A percentile compares a stretch with the other conserved stretches of the same genome.
phyloP scores from a whole-genome alignment of 495 filamentous ascomycete species.

The Talaromyces thailandensis region DNA sequence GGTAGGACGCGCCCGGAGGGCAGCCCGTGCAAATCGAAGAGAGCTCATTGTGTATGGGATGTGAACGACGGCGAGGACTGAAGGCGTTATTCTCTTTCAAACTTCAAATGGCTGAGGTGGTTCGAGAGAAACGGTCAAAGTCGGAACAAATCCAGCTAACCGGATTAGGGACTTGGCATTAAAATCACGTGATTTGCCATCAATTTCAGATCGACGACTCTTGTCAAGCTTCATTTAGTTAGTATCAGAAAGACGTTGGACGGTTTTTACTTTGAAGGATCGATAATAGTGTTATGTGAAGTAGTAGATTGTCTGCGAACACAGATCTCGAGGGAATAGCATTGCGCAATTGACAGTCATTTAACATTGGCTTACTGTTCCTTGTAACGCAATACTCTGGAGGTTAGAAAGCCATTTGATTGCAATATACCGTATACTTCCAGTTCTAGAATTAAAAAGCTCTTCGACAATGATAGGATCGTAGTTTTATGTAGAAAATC shows the following conservation, averaged over 20 bases:
- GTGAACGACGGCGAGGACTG: conserved; percentile 18
- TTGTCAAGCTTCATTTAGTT: not conserved
- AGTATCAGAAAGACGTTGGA: not conserved
- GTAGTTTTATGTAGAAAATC: not conserved
- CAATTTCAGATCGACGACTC: not conserved
- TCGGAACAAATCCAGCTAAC: conserved; percentile 7
- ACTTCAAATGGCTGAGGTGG: conserved; percentile 4
- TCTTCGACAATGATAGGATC: not conserved
- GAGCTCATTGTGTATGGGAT: conserved; percentile 67
- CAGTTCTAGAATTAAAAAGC: not conserved
- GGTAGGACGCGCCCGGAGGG: conserved; percentile 68
- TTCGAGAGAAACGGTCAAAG: conserved; percentile 10
- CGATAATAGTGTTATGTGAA: no score
- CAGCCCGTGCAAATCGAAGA: conserved; percentile 79
- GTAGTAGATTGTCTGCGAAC: not conserved
- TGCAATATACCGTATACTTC: not conserved
- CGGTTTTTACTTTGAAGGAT: not conserved
- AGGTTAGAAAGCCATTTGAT: not conserved
- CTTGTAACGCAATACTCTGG: not conserved
- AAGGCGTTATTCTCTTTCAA: conserved; percentile 4
- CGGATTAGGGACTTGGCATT: conserved; percentile 6
- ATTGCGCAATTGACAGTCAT: not conserved
- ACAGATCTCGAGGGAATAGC: not conserved
- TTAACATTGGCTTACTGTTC: not conserved
- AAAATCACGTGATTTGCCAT: conserved; percentile 16